phyloP scores from a whole-genome alignment of 2,329 filamentous ascomycete genomes.

The Penicillium sp. region DNA sequence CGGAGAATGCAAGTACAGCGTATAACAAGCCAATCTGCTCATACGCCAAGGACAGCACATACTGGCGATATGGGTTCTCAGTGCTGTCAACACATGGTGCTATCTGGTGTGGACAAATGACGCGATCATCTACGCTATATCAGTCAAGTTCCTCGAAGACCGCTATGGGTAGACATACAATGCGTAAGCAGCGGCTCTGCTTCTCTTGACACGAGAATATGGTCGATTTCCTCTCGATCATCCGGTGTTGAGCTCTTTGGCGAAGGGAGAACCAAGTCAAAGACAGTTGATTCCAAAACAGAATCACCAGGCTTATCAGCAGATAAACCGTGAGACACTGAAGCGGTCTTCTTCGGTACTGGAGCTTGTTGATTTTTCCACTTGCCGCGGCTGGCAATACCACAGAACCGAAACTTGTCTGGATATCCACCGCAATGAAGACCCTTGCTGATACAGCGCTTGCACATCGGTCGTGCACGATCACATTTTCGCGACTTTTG shows the following conservation, averaged over 20 bases:
- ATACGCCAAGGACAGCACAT: slow-evolving; percentile 27
- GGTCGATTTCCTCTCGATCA: too few species aligned
- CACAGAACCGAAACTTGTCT: slow-evolving; percentile 30
- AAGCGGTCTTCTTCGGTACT: neutral
- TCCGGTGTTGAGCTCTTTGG: neutral
- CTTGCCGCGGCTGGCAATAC: slow-evolving; percentile 28
- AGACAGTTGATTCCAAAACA: neutral
- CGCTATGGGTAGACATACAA: slow-evolving; percentile 20
- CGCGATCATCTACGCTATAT: slow-evolving; percentile 20
- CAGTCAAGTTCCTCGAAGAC: too few species aligned
- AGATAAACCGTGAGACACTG: too few species aligned
- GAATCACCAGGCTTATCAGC: too few species aligned
- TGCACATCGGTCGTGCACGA: slow-evolving; percentile 26
- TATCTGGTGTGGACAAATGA: slow-evolving; percentile 29
- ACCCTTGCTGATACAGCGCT: slow-evolving; percentile 29
- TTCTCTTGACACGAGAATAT: too few species aligned
- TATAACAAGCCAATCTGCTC: slow-evolving; percentile 27
- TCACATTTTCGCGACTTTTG: slow-evolving; percentile 33
- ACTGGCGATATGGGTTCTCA: slow-evolving; percentile 28
- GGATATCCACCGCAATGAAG: slow-evolving; percentile 29
- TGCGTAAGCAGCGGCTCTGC: slow-evolving; percentile 20
- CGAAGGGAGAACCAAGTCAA: neutral
- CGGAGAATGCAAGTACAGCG: slow-evolving; percentile 26
- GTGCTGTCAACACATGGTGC: slow-evolving; percentile 18
- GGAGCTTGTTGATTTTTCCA: slow-evolving; percentile 27